Evolutionary conservation across 306 rosid species (phyloP).

Genomic region (Vigna unguiculata): DNA sequence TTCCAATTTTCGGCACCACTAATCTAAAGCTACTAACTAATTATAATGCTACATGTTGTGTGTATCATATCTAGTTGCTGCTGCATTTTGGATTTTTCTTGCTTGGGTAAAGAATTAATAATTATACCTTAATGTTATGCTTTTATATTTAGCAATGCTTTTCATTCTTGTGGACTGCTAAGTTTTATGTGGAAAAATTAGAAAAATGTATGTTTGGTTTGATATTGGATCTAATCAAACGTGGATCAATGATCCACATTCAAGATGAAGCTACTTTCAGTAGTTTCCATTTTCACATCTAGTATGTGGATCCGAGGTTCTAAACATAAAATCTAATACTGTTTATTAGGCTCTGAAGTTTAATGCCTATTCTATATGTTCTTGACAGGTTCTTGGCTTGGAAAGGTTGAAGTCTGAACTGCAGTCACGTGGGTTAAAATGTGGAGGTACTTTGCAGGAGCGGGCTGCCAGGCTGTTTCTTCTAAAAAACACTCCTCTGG

Average conservation of each 20-base stretch:
- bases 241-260: too few relatives aligned
- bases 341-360: slow-evolving; percentile 19
- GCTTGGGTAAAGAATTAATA: neutral
- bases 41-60: slow-evolving; percentile 9
- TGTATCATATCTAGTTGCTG: neutral
- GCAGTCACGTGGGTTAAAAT: slow-evolving; percentile 81
- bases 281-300: too few relatives aligned
- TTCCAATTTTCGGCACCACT: slow-evolving; percentile 48
- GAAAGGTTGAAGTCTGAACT: slow-evolving; percentile 84
- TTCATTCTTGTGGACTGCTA: neutral
- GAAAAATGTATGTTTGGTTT: neutral
- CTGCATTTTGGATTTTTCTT: neutral
- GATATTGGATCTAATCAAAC: too few relatives aligned
- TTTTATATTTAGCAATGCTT: neutral
- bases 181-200: neutral
- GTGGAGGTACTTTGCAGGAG: slow-evolving; percentile 92
- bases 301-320: too few relatives aligned
- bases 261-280: too few relatives aligned
- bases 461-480: slow-evolving; percentile 94
- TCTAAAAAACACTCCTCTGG: slow-evolving; percentile 75
- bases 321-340: too few relatives aligned
- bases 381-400: slow-evolving; percentile 75
- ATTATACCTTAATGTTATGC: neutral
- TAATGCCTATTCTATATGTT: slow-evolving; percentile 23
- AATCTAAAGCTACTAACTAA: slow-evolving; percentile 41